These are phyloP conservation scores for Athelia sp. DNA, from an alignment of 1,284 basidiomycete genomes.

Conservation along the genomic window DNA sequence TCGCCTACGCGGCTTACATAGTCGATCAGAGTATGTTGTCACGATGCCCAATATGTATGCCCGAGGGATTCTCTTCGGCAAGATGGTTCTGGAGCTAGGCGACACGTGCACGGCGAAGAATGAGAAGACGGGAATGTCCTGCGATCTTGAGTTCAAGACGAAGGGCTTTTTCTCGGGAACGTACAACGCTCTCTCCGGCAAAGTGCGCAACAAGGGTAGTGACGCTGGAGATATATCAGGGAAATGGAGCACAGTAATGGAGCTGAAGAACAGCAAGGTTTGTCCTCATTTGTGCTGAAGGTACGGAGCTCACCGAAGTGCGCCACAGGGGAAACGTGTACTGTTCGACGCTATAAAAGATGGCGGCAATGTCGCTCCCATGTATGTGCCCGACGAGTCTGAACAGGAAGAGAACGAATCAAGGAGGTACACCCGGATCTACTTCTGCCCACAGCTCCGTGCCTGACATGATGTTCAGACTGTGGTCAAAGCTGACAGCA, in stretches of 20 bases:
- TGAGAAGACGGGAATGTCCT: conserved; percentile 68
- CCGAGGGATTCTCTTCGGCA: conserved; percentile 94
- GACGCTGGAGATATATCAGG: conserved; percentile 87
- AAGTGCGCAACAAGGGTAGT: conserved; percentile 61
- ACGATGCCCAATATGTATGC: conserved; percentile 99
- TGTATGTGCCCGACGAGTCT: conserved; percentile 78
- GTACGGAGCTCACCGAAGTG: background rate
- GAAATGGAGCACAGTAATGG: conserved; percentile 91
- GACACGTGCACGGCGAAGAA: conserved; percentile 88
- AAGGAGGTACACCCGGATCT: conserved; percentile 43
- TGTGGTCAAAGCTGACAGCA: conserved; percentile 84
- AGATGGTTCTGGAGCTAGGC: conserved; percentile 96
- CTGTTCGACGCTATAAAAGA: conserved; percentile 83
- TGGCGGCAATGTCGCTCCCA: conserved; percentile 71
- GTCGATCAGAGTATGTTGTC: conserved; percentile 66
- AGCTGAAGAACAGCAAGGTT: conserved; percentile 74
- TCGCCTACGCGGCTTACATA: conserved; percentile 2
- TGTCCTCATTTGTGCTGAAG: conserved; percentile 6
- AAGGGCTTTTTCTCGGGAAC: conserved; percentile 98
- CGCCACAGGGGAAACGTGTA: conserved; percentile 57
- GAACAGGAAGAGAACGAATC: conserved; percentile 93
- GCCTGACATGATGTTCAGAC: conserved; percentile 30
- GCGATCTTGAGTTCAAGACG: conserved; percentile 96
- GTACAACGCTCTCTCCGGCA: conserved; percentile 89
- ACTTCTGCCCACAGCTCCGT: background rate